A percentile compares a stretch with the other conserved stretches of the same genome.
phyloP scores from a whole-genome alignment of 495 filamentous ascomycete genomes.

The Lentithecium fluviatile region DNA sequence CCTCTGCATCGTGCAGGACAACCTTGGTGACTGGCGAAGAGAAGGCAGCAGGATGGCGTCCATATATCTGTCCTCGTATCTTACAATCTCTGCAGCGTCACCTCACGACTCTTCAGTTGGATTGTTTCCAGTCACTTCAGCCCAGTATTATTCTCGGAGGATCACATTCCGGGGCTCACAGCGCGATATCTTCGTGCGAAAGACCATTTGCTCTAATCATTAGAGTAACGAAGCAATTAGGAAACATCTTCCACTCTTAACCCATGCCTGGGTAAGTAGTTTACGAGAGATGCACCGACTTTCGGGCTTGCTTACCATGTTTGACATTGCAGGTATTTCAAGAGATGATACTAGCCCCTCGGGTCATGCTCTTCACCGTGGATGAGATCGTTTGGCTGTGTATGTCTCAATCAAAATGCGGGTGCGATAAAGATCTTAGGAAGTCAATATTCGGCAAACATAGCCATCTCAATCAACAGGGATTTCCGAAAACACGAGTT shows the following conservation, averaged over 20 bases:
- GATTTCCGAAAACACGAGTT: no score
- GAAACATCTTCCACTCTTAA: slow-evolving; percentile 23
- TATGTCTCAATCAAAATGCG: background rate
- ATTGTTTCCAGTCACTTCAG: background rate
- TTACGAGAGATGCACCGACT: no score
- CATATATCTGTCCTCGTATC: slow-evolving; percentile 11
- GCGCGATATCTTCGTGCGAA: background rate
- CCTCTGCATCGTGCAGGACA: slow-evolving; percentile 26
- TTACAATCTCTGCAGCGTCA: slow-evolving; percentile 23
- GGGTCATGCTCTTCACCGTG: slow-evolving; percentile 31
- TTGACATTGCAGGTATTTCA: slow-evolving; percentile 18
- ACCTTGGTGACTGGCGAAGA: slow-evolving; percentile 19
- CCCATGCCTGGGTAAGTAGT: slow-evolving; percentile 23
- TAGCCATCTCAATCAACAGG: no score
- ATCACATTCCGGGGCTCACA: background rate
- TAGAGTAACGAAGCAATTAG: background rate
- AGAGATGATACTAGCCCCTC: slow-evolving; percentile 30
- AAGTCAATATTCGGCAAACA: no score
- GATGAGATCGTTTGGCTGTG: slow-evolving; percentile 37
- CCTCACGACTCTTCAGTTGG: slow-evolving; percentile 4
- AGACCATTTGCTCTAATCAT: background rate
- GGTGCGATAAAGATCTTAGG: slow-evolving; percentile 15
- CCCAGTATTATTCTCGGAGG: background rate
- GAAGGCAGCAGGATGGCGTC: slow-evolving; percentile 23
- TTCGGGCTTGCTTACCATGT: no score